Percentiles rank a stretch among this genome's conserved stretches.
Evolutionary conservation across 2,329 filamentous ascomycete genomes (phyloP).

Genomic region (Monosporascus cannonballus): DNA sequence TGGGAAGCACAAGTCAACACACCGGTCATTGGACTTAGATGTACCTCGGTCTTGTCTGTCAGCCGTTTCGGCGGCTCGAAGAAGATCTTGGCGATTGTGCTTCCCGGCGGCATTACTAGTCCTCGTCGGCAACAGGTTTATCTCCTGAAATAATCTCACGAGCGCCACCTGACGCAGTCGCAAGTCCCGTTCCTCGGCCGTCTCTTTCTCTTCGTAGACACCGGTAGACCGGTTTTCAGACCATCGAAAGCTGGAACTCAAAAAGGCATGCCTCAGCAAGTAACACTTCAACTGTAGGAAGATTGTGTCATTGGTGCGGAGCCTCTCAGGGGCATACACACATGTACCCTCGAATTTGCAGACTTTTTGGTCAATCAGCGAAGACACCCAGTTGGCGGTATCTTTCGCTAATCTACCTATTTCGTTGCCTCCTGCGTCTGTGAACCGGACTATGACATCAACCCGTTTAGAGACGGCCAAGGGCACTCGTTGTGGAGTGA

Average conservation of each 20-base stretch:
- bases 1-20: neutral
- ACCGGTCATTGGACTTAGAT: conserved; percentile 27
- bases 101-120: conserved; percentile 69
- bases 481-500: conserved; percentile 30
- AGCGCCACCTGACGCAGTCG: conserved; percentile 80
- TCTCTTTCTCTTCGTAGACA: conserved; percentile 81
- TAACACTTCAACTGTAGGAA: conserved; percentile 81
- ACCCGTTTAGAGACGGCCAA: conserved; percentile 58
- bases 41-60: conserved; percentile 65
- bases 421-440: conserved; percentile 70
- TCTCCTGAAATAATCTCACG: conserved; percentile 83
- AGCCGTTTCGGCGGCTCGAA: conserved; percentile 81
- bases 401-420: conserved; percentile 84
- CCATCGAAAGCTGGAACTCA: conserved; percentile 53
- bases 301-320: conserved; percentile 90
- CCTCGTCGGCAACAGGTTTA: conserved; percentile 71
- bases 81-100: conserved; percentile 74
- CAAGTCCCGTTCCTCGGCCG: conserved; percentile 74
- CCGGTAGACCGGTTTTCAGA: conserved; percentile 65
- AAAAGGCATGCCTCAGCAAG: conserved; percentile 69
- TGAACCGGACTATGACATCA: conserved; percentile 90
- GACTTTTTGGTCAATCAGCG: conserved; percentile 82
- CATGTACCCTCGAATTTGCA: conserved; percentile 83
- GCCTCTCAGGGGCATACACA: conserved; percentile 78
- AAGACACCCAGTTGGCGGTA: conserved; percentile 84